Base-by-base conservation (phyloP, 352 stramenopile species). In the Blastocystis sp. region DNA sequence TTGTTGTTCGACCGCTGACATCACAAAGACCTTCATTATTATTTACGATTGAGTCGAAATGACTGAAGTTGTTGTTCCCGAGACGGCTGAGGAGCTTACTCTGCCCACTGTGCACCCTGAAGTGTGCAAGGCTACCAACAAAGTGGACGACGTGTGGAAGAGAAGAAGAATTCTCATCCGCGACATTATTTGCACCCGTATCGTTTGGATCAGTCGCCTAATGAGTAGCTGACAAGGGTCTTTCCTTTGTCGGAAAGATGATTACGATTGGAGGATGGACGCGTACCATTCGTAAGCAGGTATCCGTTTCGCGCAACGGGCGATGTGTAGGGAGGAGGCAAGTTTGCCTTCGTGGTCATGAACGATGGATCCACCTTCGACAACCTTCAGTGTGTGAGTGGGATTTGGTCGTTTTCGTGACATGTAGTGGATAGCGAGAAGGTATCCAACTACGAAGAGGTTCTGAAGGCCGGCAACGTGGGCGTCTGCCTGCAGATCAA, bases 221-320 rank as follows among this genome's bases (percentile, higher is more conserved):
- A 61, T 4, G 36, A 56, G 27, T 85, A 85, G 63, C 67, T 44
- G 75, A 85, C 46, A 69, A 85, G 16, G 75, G 75, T 61, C 63
- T 85, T 7, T 75, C 75, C 21, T 63, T 40, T n/a, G 75, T 85
- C 40, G 88, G 88, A n/a, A 59, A 87, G 56, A 84, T 77, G 32
- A 90, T 94, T 14, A 87, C 89, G 0, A 89, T 96, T n/a, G 93
- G 93, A 81, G 95, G 95, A 51, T 98, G 95, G 95, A 94, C 97
- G 59, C 92, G 95, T 88, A 97, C 94, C 9, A 92, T 97, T 38
- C 91, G 95, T 84, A 96, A 96, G 78, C 95, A 98, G 91, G 98
- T 98, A 88, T 96, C 92, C 36, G n/a, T 32, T 64, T 1, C 1
- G 29, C 1, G 38, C 48, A 34, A 42, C 11, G 21, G 3, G 8